phyloP scores from a whole-genome alignment of 2,329 filamentous ascomycete species.

The Fusarium dimerum region DNA sequence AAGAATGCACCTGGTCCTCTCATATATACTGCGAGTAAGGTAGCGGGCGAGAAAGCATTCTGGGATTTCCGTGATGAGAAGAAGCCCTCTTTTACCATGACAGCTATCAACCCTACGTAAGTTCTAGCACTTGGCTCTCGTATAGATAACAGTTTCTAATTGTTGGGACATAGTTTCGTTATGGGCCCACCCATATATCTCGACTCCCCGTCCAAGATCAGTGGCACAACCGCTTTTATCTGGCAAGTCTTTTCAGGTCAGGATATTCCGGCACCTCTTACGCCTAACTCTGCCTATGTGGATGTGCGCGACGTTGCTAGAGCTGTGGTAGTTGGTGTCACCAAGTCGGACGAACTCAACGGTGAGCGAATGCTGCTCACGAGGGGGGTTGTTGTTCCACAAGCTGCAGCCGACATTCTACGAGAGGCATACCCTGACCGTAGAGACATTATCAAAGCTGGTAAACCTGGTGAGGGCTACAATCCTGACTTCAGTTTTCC shows the following conservation, averaged over 20 bases:
- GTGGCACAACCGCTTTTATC: conserved; percentile 21
- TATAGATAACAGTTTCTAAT: not conserved
- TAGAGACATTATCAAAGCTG: conserved; percentile 20
- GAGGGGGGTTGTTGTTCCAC: conserved; percentile 19
- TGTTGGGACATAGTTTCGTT: conserved; percentile 17
- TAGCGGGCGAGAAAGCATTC: conserved; percentile 23
- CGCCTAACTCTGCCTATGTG: conserved; percentile 12
- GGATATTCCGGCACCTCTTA: conserved; percentile 21
- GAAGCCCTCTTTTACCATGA: conserved; percentile 22
- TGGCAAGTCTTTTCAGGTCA: conserved; percentile 25
- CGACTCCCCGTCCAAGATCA: conserved; percentile 21
- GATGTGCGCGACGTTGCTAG: conserved; percentile 27
- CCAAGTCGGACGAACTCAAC: conserved; percentile 18
- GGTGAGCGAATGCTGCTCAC: conserved; percentile 22
- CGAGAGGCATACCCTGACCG: conserved; percentile 23
- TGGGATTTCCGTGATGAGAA: conserved; percentile 25
- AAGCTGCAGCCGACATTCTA: conserved; percentile 26
- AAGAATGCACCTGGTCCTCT: conserved; percentile 16
- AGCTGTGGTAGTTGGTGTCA: conserved; percentile 23
- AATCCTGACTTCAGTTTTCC: conserved; percentile 12
- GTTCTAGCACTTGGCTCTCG: not conserved
- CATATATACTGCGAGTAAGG: conserved; percentile 27
- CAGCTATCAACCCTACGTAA: conserved; percentile 26
- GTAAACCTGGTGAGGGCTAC: conserved; percentile 22
- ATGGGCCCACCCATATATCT: conserved; percentile 24